Evolutionary conservation across 176 grass and related monocot genomes (phyloP).

Genomic region (Poa pratensis): DNA sequence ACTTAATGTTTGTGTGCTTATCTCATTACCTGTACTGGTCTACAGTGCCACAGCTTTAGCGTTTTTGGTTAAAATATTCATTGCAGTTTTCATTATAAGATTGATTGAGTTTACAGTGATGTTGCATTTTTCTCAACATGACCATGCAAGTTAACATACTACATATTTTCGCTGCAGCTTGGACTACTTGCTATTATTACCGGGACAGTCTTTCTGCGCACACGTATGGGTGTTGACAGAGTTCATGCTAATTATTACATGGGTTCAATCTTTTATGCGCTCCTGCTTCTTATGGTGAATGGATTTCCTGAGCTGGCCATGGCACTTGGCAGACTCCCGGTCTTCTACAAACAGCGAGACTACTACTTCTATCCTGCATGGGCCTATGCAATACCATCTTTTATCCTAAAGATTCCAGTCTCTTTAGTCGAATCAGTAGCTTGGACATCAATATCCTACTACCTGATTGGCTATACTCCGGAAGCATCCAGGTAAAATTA

Average conservation of each 20-base stretch:
- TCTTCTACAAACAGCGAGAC: slow-evolving; percentile 87
- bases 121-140: background rate
- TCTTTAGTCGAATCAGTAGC: slow-evolving; percentile 71
- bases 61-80: background rate
- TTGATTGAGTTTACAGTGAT: background rate
- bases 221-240: slow-evolving; percentile 59
- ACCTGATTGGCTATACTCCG: slow-evolving; percentile 77
- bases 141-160: background rate
- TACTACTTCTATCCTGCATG: slow-evolving; percentile 83
- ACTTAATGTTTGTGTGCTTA: slow-evolving; percentile 1
- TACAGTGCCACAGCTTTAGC: background rate
- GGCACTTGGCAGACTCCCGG: slow-evolving; percentile 65
- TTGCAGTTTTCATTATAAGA: background rate
- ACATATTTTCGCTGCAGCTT: slow-evolving; percentile 52
- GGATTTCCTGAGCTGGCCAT: slow-evolving; percentile 76
- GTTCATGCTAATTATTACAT: slow-evolving; percentile 71
- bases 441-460: slow-evolving; percentile 88
- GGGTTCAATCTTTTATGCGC: slow-evolving; percentile 76
- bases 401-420: slow-evolving; percentile 70
- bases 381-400: slow-evolving; percentile 81
- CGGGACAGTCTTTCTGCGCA: slow-evolving; percentile 68
- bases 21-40: background rate
- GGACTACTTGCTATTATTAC: slow-evolving; percentile 57
- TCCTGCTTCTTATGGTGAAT: slow-evolving; percentile 70
- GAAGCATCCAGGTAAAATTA: slow-evolving; percentile 68